phyloP scores from a whole-genome alignment of 2,329 filamentous ascomycete genomes.

The Penicillium sp. region DNA sequence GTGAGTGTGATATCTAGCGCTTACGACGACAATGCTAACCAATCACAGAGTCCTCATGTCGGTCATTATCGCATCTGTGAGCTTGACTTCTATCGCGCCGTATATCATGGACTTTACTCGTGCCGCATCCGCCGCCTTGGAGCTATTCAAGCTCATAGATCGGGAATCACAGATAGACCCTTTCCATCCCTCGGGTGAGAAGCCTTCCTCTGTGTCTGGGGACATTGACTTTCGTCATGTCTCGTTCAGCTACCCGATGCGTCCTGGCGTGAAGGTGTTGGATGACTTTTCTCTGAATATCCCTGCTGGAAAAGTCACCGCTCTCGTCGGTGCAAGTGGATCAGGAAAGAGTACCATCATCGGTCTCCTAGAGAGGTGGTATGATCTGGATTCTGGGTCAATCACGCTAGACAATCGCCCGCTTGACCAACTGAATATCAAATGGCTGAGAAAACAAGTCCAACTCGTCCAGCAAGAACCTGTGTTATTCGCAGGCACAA shows the following conservation, averaged over 20 bases:
- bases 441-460: constrained; percentile 55
- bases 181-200: constrained; percentile 17
- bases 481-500: constrained; percentile 61
- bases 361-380: constrained; percentile 41
- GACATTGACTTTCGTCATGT: constrained; percentile 38
- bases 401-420: constrained; percentile 52
- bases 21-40: too few relatives aligned
- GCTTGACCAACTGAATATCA: constrained; percentile 54
- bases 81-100: constrained; percentile 31
- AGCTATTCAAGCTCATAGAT: constrained; percentile 39
- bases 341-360: constrained; percentile 46
- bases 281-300: constrained; percentile 30
- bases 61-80: constrained; percentile 32
- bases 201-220: constrained; percentile 16
- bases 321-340: constrained; percentile 44
- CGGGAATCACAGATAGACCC: constrained; percentile 34
- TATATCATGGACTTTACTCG: constrained; percentile 38
- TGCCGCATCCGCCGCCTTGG: constrained; percentile 38
- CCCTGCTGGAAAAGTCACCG: constrained; percentile 31
- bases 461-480: constrained; percentile 64
- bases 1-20: constrained; percentile 3
- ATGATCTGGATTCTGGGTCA: constrained; percentile 36
- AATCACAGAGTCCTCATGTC: constrained; percentile 21
- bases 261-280: constrained; percentile 38
- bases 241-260: constrained; percentile 36